phyloP scores from a whole-genome alignment of 257 asterid genomes.

The Solanum rostratum region DNA sequence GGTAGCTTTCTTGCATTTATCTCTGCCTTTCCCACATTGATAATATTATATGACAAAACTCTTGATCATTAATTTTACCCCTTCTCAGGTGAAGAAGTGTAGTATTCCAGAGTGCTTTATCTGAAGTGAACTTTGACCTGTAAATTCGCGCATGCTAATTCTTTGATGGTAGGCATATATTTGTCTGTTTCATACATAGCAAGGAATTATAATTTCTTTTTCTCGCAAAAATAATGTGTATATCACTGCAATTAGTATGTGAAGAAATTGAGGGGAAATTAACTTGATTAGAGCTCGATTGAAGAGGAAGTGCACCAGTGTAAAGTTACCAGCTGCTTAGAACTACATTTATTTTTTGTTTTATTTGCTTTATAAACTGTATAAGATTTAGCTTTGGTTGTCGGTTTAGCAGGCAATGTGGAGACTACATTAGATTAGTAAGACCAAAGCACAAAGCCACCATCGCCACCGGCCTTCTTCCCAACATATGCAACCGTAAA shows the following conservation, averaged over 20 bases:
- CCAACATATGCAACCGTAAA: not conserved
- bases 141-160: not conserved
- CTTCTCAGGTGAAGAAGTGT: not conserved
- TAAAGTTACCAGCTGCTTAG: not conserved
- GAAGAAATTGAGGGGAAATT: not conserved
- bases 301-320: not conserved
- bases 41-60: not conserved
- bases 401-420: not conserved
- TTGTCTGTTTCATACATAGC: not conserved
- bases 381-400: not conserved
- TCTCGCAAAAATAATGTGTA: not conserved
- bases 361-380: not conserved
- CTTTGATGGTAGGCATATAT: not conserved
- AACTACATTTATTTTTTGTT: not conserved
- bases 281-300: not conserved
- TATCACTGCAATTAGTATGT: not conserved
- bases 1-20: not conserved
- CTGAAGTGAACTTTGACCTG: not conserved
- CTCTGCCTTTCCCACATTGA: not conserved
- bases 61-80: not conserved
- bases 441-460: not conserved
- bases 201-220: not conserved
- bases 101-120: not conserved
- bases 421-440: not conserved
- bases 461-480: not conserved